Evolutionary conservation across 768 basidiomycete genomes (phyloP), one percentile per base, ranked within the genome.

Genomic region (Cantharellus anzutake): DNA sequence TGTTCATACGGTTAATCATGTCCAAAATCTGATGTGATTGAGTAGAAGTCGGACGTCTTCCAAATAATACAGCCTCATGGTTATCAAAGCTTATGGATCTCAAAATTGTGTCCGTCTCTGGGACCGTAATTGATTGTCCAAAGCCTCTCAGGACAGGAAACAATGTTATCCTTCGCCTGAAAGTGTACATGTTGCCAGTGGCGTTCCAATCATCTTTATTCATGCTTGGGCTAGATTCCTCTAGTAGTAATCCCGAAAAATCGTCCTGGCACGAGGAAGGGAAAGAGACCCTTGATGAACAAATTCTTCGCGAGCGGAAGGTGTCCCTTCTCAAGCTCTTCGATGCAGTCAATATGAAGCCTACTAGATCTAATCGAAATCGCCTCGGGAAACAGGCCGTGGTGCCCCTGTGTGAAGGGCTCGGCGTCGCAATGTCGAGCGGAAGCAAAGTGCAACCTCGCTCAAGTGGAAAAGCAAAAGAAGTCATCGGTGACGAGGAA

Each of bases 51-150:
- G 88, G 85, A 5, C 75, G 88, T 35, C 69, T 92, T 37, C 80
- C 84, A 0, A 81, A 80, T 59, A 80, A 84, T 42, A 73, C 78
- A 35, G 78, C 84, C 3, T 73, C 75, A 64, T 90, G 86, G 87
- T 75, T 86, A 14, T 79, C 83, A 20, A 81, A 76, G 62, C 71
- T 91, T 2, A 71, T 90, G 11, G 88, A 91, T 64, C 72, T 81
- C 37, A 74, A 86, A 58, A 73, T 86, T 41, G 79, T 83, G 61
- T 80, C 88, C 64, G 76, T 76, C 50, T 78, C 78, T 0, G 78
- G 78, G 50, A 80, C 80, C 20, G 82, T 91, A 74, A 76, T 86
- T 14, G 88, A 91, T 64, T 88, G 86, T 65, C 86, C 86, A 0
- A 70, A 76, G 42, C 75, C 72, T 58, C 75, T 94, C 3, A 75